Evolutionary conservation across 2,329 filamentous ascomycete genomes (phyloP), one percentile per base, ranked within the genome.

Genomic region (Pseudocercospora crystallina): DNA sequence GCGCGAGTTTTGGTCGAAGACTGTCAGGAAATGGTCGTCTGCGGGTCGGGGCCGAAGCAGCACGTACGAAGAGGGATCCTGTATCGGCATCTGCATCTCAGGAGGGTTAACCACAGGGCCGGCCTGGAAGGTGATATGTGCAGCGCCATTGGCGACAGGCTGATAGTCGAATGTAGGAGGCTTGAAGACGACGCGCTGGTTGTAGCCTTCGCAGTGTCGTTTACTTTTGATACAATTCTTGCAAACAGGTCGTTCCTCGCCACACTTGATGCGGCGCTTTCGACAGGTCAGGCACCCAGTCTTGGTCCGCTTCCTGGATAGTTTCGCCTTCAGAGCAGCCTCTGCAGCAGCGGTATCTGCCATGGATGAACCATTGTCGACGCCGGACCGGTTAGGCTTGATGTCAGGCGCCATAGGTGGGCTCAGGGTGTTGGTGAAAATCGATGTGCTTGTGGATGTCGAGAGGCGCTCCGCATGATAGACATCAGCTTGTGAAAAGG

Each of bases 221-320:
- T 91, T 92, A 13, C 88, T 92, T 66, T 92, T 94, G 73, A 87
- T 83, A 72, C 89, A 95, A 65, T 95, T 95, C 64, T 80, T 84
- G 71, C 89, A 94, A 26, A 80, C 86, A 20, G 89, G 89, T 43
- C 86, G 82, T 63, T 90, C 89, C 69, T 97, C 94, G 56, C 94
- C 94, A 70, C 94, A 99, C 73, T 97, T 99, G 72, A 99, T 97
- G 12, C 94, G 87, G 46, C 94, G 86, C 72, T 89, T 92, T 57
- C 94, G 87, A 73, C 94, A 99, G 51, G 94, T 96, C 54, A 96
- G 73, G 68, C 91, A 96, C 11, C 91, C 91, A 2, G 91, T 96
- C 74, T 96, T 96, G 44, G 91, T 96, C 63, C 91, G 79, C 69
- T 85, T 89, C 15, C 69, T 61, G 9, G 62, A 63, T 26, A 67